A percentile compares a stretch with the other conserved stretches of the same genome.
Conservation (phyloP, 306 rosid genomes). For the Vigna nakashimae region DNA sequence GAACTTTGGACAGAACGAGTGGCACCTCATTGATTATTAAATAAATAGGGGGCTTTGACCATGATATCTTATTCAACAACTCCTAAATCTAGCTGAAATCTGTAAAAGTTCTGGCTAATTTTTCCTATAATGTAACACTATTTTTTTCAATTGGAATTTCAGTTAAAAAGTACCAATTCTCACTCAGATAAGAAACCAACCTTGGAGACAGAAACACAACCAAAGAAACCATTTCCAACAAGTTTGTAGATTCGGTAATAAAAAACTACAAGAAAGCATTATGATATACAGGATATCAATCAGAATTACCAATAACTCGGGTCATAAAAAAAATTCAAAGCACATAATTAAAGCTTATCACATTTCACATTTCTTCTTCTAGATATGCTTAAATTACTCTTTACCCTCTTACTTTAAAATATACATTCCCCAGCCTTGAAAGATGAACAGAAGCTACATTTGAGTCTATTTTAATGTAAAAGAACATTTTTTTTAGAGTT, state of each 20-base stretch:
- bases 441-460: background rate
- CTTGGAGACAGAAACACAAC: background rate
- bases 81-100: background rate
- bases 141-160: background rate
- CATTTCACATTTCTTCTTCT: background rate
- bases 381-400: background rate
- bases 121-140: background rate
- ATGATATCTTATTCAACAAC: background rate
- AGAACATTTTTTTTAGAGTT: background rate
- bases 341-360: too few relatives aligned
- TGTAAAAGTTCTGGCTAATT: background rate
- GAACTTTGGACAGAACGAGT: background rate
- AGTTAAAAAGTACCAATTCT: background rate
- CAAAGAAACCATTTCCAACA: background rate
- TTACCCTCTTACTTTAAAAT: too few relatives aligned
- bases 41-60: background rate
- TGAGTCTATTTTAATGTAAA: background rate
- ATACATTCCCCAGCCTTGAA: background rate
- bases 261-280: background rate
- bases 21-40: background rate
- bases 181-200: constrained; percentile 5
- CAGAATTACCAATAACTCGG: constrained; percentile 16
- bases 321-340: background rate
- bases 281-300: background rate
- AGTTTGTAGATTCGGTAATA: background rate